Percentiles rank a stretch among this genome's conserved stretches.
Conservation (phyloP, 768 basidiomycete genomes). For the Agrocybe praecox region DNA sequence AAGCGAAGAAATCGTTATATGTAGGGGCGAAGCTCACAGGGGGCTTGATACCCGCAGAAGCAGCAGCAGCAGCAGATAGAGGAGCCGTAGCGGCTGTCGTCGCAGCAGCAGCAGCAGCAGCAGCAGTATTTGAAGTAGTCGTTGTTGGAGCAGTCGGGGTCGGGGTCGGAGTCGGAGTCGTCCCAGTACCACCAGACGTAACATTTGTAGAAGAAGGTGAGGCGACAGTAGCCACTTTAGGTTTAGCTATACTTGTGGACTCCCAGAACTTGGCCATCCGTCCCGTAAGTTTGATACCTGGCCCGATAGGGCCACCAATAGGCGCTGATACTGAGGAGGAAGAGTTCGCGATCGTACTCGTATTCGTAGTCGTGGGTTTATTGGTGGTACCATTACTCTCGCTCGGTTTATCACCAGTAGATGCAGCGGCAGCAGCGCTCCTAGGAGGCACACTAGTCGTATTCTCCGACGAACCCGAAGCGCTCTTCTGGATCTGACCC, state of each 20-base stretch:
- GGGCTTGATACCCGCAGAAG: too few species aligned
- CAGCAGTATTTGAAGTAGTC: not conserved
- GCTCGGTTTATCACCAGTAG: too few species aligned
- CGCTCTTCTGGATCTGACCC: not conserved
- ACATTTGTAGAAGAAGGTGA: not conserved
- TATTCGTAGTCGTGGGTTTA: too few species aligned
- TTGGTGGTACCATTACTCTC: too few species aligned
- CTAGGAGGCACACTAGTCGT: not conserved
- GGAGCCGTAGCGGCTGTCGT: not conserved
- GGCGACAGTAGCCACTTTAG: not conserved
- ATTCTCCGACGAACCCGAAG: not conserved
- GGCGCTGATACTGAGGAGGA: too few species aligned
- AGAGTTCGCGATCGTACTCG: too few species aligned
- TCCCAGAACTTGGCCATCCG: not conserved
- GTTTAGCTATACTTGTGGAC: not conserved
- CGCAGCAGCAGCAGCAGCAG: not conserved
- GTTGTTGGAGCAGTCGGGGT: not conserved
- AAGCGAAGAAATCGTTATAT: too few species aligned
- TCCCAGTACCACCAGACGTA: not conserved
- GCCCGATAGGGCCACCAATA: not conserved
- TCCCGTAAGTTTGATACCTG: not conserved
- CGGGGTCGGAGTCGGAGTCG: too few species aligned
- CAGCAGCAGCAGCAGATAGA: not conserved
- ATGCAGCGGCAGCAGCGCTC: too few species aligned
- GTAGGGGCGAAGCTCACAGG: too few species aligned